These are phyloP conservation scores for Catunica adiposa DNA, from an alignment of 2,329 filamentous ascomycete species.

Conservation along the genomic window DNA sequence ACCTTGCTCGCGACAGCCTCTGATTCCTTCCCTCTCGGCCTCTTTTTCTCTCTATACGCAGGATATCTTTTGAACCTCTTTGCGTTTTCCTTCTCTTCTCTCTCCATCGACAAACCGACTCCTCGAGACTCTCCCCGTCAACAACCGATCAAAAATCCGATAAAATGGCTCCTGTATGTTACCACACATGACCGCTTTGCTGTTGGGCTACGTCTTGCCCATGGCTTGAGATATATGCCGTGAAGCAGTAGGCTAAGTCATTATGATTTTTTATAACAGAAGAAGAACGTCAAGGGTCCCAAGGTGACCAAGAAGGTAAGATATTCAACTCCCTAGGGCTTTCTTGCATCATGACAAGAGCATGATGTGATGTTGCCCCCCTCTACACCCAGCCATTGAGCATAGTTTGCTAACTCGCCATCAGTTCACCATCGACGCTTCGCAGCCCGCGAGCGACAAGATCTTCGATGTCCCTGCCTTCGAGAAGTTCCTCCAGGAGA, in stretches of 20 bases:
- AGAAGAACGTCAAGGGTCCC: slow-evolving; percentile 45
- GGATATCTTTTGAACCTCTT: slow-evolving; percentile 56
- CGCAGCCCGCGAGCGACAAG: slow-evolving; percentile 96
- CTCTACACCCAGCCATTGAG: neutral
- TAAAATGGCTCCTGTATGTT: slow-evolving; percentile 88
- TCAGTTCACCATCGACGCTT: slow-evolving; percentile 98
- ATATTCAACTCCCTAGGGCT: neutral
- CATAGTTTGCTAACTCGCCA: neutral
- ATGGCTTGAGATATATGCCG: slow-evolving; percentile 25
- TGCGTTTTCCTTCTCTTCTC: slow-evolving; percentile 28
- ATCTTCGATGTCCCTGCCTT: slow-evolving; percentile 99
- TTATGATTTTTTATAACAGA: slow-evolving; percentile 42
- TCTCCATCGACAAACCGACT: slow-evolving; percentile 13
- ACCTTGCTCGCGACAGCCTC: neutral
- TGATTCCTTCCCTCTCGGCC: neutral
- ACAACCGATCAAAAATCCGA: slow-evolving; percentile 17
- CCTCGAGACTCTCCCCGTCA: slow-evolving; percentile 15
- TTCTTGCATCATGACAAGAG: neutral
- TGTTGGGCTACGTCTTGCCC: slow-evolving; percentile 50
- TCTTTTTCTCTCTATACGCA: slow-evolving; percentile 40
- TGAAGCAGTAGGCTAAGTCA: slow-evolving; percentile 90
- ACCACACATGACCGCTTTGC: slow-evolving; percentile 58
- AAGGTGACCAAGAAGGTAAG: slow-evolving; percentile 77
- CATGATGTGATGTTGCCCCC: neutral
- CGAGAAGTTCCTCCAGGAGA: slow-evolving; percentile 99